Evolutionary conservation across 1,139 yeast species (phyloP).

Genomic region (Suhomyces panamericanus): DNA sequence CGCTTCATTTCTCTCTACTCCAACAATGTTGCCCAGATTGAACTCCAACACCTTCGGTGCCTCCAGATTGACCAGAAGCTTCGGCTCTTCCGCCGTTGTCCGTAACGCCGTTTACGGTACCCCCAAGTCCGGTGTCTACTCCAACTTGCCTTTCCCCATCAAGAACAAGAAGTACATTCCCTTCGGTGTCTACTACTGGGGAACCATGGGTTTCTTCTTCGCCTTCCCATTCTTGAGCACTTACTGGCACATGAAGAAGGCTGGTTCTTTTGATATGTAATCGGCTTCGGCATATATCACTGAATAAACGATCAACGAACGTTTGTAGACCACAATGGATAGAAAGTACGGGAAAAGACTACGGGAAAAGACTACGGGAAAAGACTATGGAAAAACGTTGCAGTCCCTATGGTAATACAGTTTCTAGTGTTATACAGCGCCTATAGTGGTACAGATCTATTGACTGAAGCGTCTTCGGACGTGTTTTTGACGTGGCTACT

Average conservation of each 20-base stretch:
- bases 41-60: conserved; percentile 11
- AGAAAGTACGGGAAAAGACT: too few relatives aligned
- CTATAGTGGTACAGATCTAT: too few relatives aligned
- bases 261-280: conserved; percentile 51
- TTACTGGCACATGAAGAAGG: conserved; percentile 72
- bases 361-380: too few relatives aligned
- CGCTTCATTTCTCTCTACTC: not conserved
- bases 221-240: conserved; percentile 68
- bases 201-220: conserved; percentile 63
- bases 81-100: conserved; percentile 39
- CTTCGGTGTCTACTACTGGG: conserved; percentile 76
- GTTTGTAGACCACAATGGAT: not conserved
- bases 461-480: too few relatives aligned
- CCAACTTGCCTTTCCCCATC: conserved; percentile 91
- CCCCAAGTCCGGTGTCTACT: conserved; percentile 80
- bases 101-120: conserved; percentile 38
- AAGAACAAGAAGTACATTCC: conserved; percentile 85
- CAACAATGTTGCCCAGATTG: conserved; percentile 16
- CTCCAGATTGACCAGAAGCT: conserved; percentile 31
- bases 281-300: conserved; percentile 2
- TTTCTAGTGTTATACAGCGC: too few relatives aligned
- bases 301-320: conserved; percentile 1
- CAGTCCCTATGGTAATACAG: too few relatives aligned
- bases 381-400: too few relatives aligned
- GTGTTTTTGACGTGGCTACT: too few relatives aligned